phyloP scores from a whole-genome alignment of 2,329 filamentous ascomycete species.

The Talaromyces rugulosus region DNA sequence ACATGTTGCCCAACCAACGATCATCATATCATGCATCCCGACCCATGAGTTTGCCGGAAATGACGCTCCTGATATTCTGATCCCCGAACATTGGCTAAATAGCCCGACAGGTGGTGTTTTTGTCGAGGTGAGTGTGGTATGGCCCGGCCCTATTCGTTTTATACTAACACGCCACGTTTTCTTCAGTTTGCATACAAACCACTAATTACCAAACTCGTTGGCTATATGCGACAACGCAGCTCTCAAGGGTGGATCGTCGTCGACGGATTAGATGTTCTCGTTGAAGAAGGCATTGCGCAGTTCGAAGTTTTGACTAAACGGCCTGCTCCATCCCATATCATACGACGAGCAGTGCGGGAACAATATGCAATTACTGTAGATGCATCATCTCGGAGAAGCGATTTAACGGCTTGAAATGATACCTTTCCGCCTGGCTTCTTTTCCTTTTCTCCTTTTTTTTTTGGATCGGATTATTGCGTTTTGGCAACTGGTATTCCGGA shows the following conservation, averaged over 20 bases:
- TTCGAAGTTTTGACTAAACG: slow-evolving; percentile 38
- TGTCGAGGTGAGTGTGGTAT: slow-evolving; percentile 29
- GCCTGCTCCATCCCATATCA: slow-evolving; percentile 31
- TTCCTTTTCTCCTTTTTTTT: no score
- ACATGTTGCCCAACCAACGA: slow-evolving; percentile 32
- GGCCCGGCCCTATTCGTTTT: not conserved
- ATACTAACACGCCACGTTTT: slow-evolving; percentile 4
- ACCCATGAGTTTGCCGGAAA: slow-evolving; percentile 33
- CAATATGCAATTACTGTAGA: slow-evolving; percentile 1
- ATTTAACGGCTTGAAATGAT: not conserved
- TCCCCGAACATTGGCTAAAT: slow-evolving; percentile 34
- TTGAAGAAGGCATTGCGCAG: slow-evolving; percentile 38
- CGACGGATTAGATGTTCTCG: slow-evolving; percentile 36
- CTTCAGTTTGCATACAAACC: slow-evolving; percentile 37
- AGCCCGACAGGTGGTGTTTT: slow-evolving; percentile 38
- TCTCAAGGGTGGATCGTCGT: slow-evolving; percentile 37
- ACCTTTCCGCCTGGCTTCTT: not conserved
- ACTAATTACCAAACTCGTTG: slow-evolving; percentile 33
- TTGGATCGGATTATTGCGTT: not conserved
- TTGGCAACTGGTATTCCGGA: not conserved
- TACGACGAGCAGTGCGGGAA: slow-evolving; percentile 21
- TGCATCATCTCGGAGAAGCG: not conserved
- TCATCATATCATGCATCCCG: slow-evolving; percentile 35
- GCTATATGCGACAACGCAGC: slow-evolving; percentile 30
- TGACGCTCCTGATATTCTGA: slow-evolving; percentile 30